phyloP scores from a whole-genome alignment of 1,284 basidiomycete genomes.

The Sanghuangporus weigelae region DNA sequence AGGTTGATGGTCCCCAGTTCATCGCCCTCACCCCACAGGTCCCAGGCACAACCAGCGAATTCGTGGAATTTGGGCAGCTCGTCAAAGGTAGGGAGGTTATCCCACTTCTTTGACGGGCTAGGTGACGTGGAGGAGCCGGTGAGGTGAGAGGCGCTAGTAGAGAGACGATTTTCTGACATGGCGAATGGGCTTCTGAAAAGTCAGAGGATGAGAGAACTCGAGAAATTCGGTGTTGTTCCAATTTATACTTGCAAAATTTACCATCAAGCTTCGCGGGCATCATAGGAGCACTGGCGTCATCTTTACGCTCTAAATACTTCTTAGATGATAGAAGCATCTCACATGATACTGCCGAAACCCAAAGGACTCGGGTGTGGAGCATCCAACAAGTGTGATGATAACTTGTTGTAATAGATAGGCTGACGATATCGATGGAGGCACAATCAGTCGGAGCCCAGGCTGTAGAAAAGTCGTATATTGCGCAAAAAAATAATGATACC shows the following conservation, averaged over 20 bases:
- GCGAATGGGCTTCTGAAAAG: too few relatives aligned
- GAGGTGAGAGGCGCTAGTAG: not conserved
- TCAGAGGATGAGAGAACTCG: too few relatives aligned
- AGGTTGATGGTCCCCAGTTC: slow-evolving; percentile 69
- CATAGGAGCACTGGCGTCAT: not conserved
- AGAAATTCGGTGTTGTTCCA: too few relatives aligned
- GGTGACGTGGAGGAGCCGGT: not conserved
- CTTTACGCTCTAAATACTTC: not conserved
- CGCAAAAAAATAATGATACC: not conserved
- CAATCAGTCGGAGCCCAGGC: too few relatives aligned
- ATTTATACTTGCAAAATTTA: too few relatives aligned
- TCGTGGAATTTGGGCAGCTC: slow-evolving; percentile 56
- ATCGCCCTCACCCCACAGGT: slow-evolving; percentile 67
- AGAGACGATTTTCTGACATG: not conserved
- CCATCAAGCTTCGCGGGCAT: too few relatives aligned
- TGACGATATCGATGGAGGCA: too few relatives aligned
- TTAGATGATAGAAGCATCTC: not conserved
- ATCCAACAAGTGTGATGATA: too few relatives aligned
- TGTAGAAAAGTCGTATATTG: not conserved
- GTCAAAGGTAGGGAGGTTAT: slow-evolving; percentile 49
- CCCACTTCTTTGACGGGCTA: slow-evolving; percentile 6
- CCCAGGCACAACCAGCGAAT: slow-evolving; percentile 64
- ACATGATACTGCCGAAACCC: not conserved
- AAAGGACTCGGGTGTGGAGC: not conserved
- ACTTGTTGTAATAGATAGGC: too few relatives aligned